Conservation (phyloP, 371 early-diverging fungal genomes). For the Mortierella sp. region DNA sequence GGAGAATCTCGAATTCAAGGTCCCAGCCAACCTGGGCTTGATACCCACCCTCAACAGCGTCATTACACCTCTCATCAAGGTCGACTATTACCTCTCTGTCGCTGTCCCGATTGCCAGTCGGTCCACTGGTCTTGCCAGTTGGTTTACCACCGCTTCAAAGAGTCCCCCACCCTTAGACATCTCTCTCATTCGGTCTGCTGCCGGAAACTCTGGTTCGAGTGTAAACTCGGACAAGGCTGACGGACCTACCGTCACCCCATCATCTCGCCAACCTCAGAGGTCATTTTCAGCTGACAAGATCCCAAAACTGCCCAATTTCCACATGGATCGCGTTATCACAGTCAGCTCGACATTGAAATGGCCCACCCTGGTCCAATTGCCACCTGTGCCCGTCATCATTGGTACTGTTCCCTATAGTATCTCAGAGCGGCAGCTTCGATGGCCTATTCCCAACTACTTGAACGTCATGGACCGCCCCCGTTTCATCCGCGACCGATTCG, state of each 20-base stretch:
- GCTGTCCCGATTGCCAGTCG: conserved; percentile 40
- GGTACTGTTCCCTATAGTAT: conserved; percentile 42
- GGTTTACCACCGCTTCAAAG: conserved; percentile 40
- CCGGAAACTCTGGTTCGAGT: conserved; percentile 6
- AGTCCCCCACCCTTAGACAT: conserved; percentile 45
- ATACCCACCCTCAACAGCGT: conserved; percentile 50
- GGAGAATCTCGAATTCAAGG: conserved; percentile 30
- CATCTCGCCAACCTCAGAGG: conserved; percentile 15
- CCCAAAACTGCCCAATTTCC: conserved; percentile 24
- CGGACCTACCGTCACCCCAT: background rate
- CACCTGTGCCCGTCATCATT: conserved; percentile 37
- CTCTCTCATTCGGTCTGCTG: conserved; percentile 24
- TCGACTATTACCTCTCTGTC: conserved; percentile 46
- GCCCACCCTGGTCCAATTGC: conserved; percentile 47
- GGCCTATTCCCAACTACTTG: conserved; percentile 49
- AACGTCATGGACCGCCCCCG: conserved; percentile 49
- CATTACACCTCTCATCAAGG: conserved; percentile 47
- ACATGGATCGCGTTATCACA: conserved; percentile 36
- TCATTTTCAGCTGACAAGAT: conserved; percentile 29
- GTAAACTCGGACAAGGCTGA: conserved; percentile 1
- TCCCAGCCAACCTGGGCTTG: conserved; percentile 34
- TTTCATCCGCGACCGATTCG: conserved; percentile 49
- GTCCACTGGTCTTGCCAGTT: conserved; percentile 34
- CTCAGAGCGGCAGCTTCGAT: conserved; percentile 39
- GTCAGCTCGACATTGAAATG: conserved; percentile 40